A percentile compares a stretch with the other conserved stretches of the same genome.
Evolutionary conservation across 805 yeast genomes (phyloP).

Genomic region (Cyberlindnera maclurae): DNA sequence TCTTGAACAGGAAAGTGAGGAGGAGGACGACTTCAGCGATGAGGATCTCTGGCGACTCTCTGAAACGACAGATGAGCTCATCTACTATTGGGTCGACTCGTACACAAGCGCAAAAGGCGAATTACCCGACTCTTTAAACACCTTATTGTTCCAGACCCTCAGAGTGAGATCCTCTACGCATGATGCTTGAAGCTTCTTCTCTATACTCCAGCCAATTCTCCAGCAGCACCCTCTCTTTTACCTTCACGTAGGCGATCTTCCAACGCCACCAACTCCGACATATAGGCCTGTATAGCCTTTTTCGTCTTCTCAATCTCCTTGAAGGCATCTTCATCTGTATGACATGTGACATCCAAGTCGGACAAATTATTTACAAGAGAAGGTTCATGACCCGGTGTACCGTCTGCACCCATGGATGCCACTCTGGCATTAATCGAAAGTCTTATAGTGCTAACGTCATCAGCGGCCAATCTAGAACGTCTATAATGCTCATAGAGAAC

Average conservation of each 20-base stretch:
- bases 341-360: background rate
- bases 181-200: no score
- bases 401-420: background rate
- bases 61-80: no score
- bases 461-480: constrained; percentile 50
- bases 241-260: constrained; percentile 12
- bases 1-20: no score
- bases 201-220: no score
- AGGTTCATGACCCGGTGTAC: background rate
- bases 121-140: no score
- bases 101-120: no score
- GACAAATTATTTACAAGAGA: background rate
- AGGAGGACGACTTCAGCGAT: no score
- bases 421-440: constrained; percentile 21
- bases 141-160: no score
- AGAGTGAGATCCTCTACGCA: no score
- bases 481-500: constrained; percentile 73
- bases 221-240: no score
- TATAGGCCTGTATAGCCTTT: constrained; percentile 13
- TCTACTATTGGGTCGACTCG: no score
- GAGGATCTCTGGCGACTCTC: no score
- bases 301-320: constrained; percentile 16
- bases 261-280: constrained; percentile 13
- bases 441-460: background rate
- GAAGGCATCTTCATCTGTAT: constrained; percentile 6